phyloP scores from a whole-genome alignment of 495 filamentous ascomycete species.

The Hypoxylon intermedium region DNA sequence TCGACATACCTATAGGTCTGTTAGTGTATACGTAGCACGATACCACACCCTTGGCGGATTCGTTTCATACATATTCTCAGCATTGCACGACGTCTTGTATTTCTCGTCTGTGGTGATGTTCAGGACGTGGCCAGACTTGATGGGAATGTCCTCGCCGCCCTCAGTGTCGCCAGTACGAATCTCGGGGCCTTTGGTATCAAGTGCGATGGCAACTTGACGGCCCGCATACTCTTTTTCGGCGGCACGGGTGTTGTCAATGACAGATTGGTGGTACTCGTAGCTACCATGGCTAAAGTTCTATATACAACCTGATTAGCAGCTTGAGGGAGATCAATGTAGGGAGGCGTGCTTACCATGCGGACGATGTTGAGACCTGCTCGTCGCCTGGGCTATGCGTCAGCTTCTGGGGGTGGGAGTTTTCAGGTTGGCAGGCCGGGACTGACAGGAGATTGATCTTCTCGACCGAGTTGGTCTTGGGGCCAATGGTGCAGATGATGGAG shows the following conservation, averaged over 20 bases:
- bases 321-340: not conserved
- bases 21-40: constrained; percentile 14
- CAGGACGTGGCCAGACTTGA: constrained; percentile 78
- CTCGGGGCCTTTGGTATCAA: constrained; percentile 99
- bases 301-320: not conserved
- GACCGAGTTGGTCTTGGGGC: constrained; percentile 97
- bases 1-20: constrained; percentile 80
- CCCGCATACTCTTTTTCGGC: constrained; percentile 78
- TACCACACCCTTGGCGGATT: not conserved
- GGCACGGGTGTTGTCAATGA: constrained; percentile 90
- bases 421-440: not conserved
- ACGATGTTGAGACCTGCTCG: constrained; percentile 89
- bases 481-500: constrained; percentile 98
- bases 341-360: constrained; percentile 59
- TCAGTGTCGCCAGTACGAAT: constrained; percentile 95
- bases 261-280: constrained; percentile 91
- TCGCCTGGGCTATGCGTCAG: constrained; percentile 20
- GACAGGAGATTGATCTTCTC: constrained; percentile 90
- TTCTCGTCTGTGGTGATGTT: constrained; percentile 98
- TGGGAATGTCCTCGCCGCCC: constrained; percentile 84
- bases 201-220: constrained; percentile 92
- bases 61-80: constrained; percentile 85
- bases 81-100: constrained; percentile 82
- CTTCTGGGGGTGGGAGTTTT: not conserved
- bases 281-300: constrained; percentile 95